Evolutionary conservation across 352 stramenopile genomes (phyloP), one percentile per base, ranked within the genome.

Genomic region (Phytophthora ramorum): DNA sequence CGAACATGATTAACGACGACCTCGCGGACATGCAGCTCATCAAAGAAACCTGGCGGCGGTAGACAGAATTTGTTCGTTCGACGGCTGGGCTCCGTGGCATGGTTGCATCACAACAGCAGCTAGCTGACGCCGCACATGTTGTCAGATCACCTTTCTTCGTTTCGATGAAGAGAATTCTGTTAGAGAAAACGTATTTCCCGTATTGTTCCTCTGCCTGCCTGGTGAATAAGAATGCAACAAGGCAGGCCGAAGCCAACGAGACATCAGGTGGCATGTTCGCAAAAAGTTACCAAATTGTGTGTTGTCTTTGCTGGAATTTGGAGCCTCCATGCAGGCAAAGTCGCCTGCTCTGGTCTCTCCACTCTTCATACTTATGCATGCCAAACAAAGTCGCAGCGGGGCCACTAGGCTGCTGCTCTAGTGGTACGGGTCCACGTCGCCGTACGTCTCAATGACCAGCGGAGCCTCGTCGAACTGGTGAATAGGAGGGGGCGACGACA

Each of bases 401-500:
- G 22, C 46, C 54, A 32, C 26, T 32, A 47, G n/a, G 47, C 16
- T 63, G 45, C 19, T 45, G 50, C 32, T 83, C 75, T 91, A 90
- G 77, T 96, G 79, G 70, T 83, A 89, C 34, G 88, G 89, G 76
- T 96, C 89, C 49, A 93, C 78, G 62, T 88, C 77, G 71, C 86
- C 89, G 69, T 89, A 95, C 45, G 87, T 96, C 76, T 97, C 89
- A 37, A 97, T 87, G 69, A 97, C 83, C 59, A 97, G 81, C 53
- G 89, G 89, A 13, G 87, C 75, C 65, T 97, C 89, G 32, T 95
- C 86, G 61, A 97, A 97, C 85, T 97, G 89, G 73, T 97, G 89
- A 76, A 96, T 57, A 67, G 89, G 89, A 67, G 89, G 86, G 13
- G 89, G 89, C 66, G 86, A 93, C 58, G 70, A 74, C 61, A 97